These are phyloP conservation scores for Komagataella pseudopastoris DNA, from an alignment of 805 yeast genomes.

Conservation along the genomic window DNA sequence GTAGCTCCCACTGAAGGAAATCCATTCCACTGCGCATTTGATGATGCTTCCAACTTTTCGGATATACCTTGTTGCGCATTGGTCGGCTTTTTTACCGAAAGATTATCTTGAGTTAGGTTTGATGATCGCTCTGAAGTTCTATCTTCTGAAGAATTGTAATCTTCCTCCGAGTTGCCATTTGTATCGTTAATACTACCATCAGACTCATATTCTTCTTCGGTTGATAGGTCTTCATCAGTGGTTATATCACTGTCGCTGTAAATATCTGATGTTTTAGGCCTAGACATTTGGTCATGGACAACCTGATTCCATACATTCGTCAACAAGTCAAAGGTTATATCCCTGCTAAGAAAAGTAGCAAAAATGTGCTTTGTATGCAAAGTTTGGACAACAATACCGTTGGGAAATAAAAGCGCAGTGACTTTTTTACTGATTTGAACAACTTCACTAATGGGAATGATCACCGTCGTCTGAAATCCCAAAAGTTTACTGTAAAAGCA, in stretches of 20 bases:
- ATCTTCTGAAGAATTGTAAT: neutral
- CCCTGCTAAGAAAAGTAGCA: conserved; percentile 55
- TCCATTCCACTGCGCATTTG: neutral
- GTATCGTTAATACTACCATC: neutral
- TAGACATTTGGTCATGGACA: conserved; percentile 11
- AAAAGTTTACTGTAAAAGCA: conserved; percentile 56
- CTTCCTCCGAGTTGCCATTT: neutral
- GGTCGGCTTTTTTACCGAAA: conserved; percentile 20
- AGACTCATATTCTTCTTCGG: neutral
- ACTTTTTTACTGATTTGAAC: conserved; percentile 50
- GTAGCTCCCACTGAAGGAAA: conserved; percentile 22
- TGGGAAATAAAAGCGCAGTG: conserved; percentile 58
- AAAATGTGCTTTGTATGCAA: conserved; percentile 48
- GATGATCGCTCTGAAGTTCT: conserved; percentile 5
- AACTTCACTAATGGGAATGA: conserved; percentile 47
- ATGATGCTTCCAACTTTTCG: conserved; percentile 7
- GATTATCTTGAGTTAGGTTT: conserved; percentile 6
- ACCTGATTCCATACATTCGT: conserved; percentile 47
- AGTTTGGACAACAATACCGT: conserved; percentile 52
- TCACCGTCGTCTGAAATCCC: conserved; percentile 50
- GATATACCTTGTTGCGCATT: conserved; percentile 10
- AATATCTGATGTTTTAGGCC: neutral
- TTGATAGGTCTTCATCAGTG: neutral
- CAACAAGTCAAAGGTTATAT: conserved; percentile 34
- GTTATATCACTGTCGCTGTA: neutral